A percentile compares a stretch with the other conserved stretches of the same genome.
phyloP scores from a whole-genome alignment of 768 basidiomycete genomes.

The Termitomyces sp. region DNA sequence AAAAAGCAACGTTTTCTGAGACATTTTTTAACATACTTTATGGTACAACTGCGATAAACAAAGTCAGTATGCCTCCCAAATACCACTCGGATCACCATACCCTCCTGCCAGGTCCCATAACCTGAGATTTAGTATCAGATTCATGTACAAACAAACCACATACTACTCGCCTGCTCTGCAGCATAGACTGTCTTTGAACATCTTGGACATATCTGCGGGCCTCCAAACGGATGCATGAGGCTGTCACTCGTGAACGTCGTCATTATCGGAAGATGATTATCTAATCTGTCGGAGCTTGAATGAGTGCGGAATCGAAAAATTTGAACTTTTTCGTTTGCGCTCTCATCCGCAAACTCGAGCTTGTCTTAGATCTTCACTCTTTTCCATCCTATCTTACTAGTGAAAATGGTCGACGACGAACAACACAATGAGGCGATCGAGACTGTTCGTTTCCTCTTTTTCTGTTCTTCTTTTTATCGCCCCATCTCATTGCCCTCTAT shows the following conservation, averaged over 20 bases:
- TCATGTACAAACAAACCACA: too few species aligned
- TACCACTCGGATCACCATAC: slow-evolving; percentile 33
- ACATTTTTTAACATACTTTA: slow-evolving; percentile 40
- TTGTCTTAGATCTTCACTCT: slow-evolving; percentile 20
- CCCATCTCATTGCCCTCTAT: neutral
- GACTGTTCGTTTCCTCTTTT: slow-evolving; percentile 40
- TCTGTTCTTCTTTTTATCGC: neutral
- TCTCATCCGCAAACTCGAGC: slow-evolving; percentile 15
- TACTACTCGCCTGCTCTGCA: slow-evolving; percentile 90
- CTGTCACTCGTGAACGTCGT: slow-evolving; percentile 7
- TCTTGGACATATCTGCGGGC: slow-evolving; percentile 65
- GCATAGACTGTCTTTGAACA: slow-evolving; percentile 80
- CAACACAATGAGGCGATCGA: slow-evolving; percentile 84
- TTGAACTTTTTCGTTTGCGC: slow-evolving; percentile 12
- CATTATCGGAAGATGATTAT: slow-evolving; percentile 13
- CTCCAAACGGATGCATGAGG: slow-evolving; percentile 73
- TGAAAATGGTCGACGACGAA: slow-evolving; percentile 86
- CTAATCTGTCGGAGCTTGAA: slow-evolving; percentile 20
- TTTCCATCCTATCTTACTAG: slow-evolving; percentile 17
- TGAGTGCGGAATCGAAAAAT: slow-evolving; percentile 12
- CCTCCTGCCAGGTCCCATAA: slow-evolving; percentile 85
- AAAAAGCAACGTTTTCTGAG: too few species aligned
- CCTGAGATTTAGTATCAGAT: too few species aligned
- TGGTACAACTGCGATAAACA: slow-evolving; percentile 58
- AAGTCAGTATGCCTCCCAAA: neutral